phyloP scores from a whole-genome alignment of 2,329 filamentous ascomycete species.

The Aureobasidium melanogenum region DNA sequence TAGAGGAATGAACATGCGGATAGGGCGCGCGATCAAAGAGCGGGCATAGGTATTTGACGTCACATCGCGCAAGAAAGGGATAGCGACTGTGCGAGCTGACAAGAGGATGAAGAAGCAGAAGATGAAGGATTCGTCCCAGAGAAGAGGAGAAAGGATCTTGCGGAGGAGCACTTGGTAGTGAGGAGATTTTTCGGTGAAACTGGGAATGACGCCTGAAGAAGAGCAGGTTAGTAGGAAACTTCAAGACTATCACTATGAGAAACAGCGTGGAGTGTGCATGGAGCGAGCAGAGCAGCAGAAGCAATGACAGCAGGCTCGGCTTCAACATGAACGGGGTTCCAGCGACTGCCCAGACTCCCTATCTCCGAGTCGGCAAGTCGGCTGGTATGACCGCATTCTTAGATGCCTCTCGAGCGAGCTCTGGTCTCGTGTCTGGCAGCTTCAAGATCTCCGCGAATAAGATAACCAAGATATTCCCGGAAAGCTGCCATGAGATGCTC shows the following conservation, averaged over 20 bases:
- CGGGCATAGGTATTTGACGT: constrained; percentile 29
- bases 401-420: no score
- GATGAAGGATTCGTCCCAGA: constrained; percentile 39
- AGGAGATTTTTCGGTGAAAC: not conserved
- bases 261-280: not conserved
- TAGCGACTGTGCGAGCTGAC: constrained; percentile 34
- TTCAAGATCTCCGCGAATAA: no score
- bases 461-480: not conserved
- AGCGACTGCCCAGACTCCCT: no score
- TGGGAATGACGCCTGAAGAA: not conserved
- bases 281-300: not conserved
- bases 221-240: not conserved
- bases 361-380: not conserved
- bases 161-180: constrained; percentile 31
- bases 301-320: not conserved
- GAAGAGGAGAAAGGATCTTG: constrained; percentile 36
- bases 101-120: constrained; percentile 39
- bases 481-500: not conserved
- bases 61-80: constrained; percentile 34
- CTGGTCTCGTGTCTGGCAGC: no score
- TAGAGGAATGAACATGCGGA: constrained; percentile 35
- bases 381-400: no score
- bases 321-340: not conserved
- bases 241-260: no score
- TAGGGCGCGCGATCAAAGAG: constrained; percentile 33